Evolutionary conservation across 331 rosid species (phyloP), one percentile per base, ranked within the genome.

Genomic region (Phaseolus coccineus): DNA sequence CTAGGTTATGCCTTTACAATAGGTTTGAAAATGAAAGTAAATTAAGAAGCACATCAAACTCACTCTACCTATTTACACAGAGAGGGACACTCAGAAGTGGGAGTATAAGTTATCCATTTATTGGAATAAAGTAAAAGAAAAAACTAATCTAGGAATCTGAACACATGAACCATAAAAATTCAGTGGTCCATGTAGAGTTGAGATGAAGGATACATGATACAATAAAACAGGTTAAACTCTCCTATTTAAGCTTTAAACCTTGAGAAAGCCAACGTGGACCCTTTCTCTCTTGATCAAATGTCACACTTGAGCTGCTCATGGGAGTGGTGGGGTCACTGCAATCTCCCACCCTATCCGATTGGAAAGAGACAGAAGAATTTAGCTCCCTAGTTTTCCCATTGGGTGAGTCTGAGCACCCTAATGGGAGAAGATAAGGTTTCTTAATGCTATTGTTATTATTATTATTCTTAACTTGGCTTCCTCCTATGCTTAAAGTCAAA

Each of bases 271-370:
- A 91, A 87, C 87, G 91, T 65, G 94, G 87, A 66, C 88, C 85
- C 77, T 87, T 90, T 80, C 90, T 90, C 73, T 95, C 98, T 76
- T 91, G 97, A 76, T 92, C 93, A 77, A 83, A 87, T 59, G 94
- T 90, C 19, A 93, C 97, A 79, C 97, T 95, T 2, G 96, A 92
- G 84, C 97, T 93, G 90, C 98, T 93, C 85, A 91, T 89, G 19
- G 97, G 94, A 2, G 97, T 93, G 62, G 81, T 87, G 63, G 98
- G 96, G 46, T 93, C 96, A 84, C 96, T 90, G 89, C 77, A 74
- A 78, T 91, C 97, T 78, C 83, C 94, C 57, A 86, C 86, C 80
- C 89, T 88, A 83, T 90, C 97, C 72, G 97, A 85, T 89, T 86
- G 89, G 70, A 92, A 89, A 16, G 95, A 89, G 31, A 88, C 83